Evolutionary conservation across 768 basidiomycete species (phyloP).

Genomic region (Pholiota molesta): DNA sequence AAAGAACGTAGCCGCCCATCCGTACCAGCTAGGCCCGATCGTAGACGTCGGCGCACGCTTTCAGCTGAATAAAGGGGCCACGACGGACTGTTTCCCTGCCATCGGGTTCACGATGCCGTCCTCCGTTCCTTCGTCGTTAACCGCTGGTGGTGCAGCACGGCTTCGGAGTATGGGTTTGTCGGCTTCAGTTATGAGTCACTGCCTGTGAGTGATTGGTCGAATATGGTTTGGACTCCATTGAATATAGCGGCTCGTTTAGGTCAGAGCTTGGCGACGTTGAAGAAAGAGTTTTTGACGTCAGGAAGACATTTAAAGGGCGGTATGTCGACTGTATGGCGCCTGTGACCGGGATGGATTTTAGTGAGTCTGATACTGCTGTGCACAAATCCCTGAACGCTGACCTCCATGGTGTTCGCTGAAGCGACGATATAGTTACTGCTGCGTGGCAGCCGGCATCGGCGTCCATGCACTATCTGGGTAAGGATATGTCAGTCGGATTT

Average conservation of each 20-base stretch:
- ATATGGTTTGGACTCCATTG: neutral
- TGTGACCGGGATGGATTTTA: slow-evolving; percentile 52
- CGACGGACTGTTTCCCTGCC: slow-evolving; percentile 41
- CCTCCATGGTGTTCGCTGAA: slow-evolving; percentile 16
- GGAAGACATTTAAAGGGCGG: slow-evolving; percentile 58
- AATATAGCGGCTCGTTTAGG: slow-evolving; percentile 38
- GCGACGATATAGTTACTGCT: slow-evolving; percentile 64
- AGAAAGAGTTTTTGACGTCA: slow-evolving; percentile 64
- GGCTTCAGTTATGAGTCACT: slow-evolving; percentile 80
- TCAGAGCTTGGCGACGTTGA: slow-evolving; percentile 54
- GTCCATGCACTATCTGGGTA: slow-evolving; percentile 81
- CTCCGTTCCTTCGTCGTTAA: slow-evolving; percentile 43
- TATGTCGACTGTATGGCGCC: slow-evolving; percentile 64
- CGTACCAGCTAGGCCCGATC: neutral
- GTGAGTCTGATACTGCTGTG: slow-evolving; percentile 28
- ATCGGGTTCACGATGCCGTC: slow-evolving; percentile 59
- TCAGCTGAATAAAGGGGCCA: neutral
- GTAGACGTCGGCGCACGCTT: neutral
- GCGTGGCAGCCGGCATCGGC: slow-evolving; percentile 72
- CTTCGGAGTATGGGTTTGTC: slow-evolving; percentile 73
- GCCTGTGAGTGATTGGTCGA: slow-evolving; percentile 44
- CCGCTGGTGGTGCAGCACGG: slow-evolving; percentile 67
- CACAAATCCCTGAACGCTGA: neutral
- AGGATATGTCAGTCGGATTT: slow-evolving; percentile 15
- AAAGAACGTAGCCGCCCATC: neutral